Evolutionary conservation across 2,329 filamentous ascomycete species (phyloP).

Genomic region (Fusarium avenaceum): DNA sequence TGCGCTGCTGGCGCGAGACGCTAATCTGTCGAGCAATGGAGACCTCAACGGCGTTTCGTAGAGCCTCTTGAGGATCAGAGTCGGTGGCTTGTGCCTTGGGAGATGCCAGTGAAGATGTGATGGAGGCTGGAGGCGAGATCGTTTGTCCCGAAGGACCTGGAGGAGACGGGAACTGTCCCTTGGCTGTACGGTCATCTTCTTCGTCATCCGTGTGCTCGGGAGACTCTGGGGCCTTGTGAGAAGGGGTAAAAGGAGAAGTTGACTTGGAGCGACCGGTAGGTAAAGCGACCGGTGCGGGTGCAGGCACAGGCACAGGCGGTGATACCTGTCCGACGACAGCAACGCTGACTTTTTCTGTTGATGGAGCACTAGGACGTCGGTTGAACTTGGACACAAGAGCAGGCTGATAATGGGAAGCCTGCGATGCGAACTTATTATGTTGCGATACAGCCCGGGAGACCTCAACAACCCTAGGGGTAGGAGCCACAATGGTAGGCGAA

Average conservation of each 20-base stretch:
- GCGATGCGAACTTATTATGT: constrained; percentile 15
- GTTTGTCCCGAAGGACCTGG: constrained; percentile 64
- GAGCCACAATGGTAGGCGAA: constrained; percentile 6
- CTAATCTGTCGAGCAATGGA: constrained; percentile 78
- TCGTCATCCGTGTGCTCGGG: constrained; percentile 51
- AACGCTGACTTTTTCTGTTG: constrained; percentile 22
- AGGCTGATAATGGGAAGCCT: constrained; percentile 22
- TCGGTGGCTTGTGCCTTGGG: constrained; percentile 46
- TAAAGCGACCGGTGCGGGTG: constrained; percentile 11
- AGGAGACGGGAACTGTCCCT: constrained; percentile 54
- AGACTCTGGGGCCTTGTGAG: constrained; percentile 58
- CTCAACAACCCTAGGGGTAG: constrained; percentile 34
- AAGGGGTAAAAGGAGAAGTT: constrained; percentile 41
- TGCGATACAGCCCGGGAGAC: constrained; percentile 20
- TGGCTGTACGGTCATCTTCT: constrained; percentile 45
- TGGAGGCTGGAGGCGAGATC: constrained; percentile 57
- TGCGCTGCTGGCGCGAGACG: constrained; percentile 72
- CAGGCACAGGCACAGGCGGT: constrained; percentile 24
- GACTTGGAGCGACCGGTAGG: constrained; percentile 20
- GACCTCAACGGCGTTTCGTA: constrained; percentile 71
- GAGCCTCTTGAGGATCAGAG: constrained; percentile 48
- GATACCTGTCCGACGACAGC: constrained; percentile 24
- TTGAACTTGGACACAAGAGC: constrained; percentile 47
- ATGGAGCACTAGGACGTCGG: constrained; percentile 40
- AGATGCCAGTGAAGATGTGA: constrained; percentile 45